Conservation (phyloP, 2,329 filamentous ascomycete species). For the Diplodia scrobiculata region DNA sequence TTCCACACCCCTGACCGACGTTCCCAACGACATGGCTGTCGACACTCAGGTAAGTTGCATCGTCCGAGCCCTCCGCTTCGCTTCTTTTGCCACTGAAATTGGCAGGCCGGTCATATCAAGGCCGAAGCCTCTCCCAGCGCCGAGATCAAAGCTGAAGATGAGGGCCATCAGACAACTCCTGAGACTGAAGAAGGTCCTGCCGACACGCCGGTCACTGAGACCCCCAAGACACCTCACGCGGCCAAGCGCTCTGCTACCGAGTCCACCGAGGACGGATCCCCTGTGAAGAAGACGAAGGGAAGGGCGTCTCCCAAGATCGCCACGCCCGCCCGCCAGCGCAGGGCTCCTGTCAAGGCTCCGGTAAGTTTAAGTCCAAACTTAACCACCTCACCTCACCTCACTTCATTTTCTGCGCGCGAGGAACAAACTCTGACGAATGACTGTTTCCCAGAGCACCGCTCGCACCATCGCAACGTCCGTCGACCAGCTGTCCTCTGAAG, state of each 20-base stretch:
- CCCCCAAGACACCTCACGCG: background rate
- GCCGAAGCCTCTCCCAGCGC: background rate
- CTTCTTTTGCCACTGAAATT: background rate
- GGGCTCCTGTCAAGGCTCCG: conserved; percentile 13
- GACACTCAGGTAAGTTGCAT: background rate
- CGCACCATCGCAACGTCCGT: conserved; percentile 27
- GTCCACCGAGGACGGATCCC: background rate
- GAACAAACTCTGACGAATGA: background rate
- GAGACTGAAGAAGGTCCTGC: background rate
- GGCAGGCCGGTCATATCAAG: background rate
- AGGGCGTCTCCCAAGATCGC: background rate
- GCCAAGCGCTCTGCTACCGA: conserved; percentile 1
- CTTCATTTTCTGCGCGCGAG: background rate
- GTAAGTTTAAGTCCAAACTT: background rate
- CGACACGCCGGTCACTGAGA: background rate
- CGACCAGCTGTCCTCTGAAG: conserved; percentile 28
- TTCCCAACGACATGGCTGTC: background rate
- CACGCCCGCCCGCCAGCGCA: conserved; percentile 19
- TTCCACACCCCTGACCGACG: background rate
- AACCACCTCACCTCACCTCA: background rate
- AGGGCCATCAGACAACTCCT: background rate
- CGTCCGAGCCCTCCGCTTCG: background rate
- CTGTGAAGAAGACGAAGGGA: conserved; percentile 21
- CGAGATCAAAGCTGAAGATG: background rate
- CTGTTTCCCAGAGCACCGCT: background rate